phyloP scores from a whole-genome alignment of 768 basidiomycete species.

The Russula vinacea region DNA sequence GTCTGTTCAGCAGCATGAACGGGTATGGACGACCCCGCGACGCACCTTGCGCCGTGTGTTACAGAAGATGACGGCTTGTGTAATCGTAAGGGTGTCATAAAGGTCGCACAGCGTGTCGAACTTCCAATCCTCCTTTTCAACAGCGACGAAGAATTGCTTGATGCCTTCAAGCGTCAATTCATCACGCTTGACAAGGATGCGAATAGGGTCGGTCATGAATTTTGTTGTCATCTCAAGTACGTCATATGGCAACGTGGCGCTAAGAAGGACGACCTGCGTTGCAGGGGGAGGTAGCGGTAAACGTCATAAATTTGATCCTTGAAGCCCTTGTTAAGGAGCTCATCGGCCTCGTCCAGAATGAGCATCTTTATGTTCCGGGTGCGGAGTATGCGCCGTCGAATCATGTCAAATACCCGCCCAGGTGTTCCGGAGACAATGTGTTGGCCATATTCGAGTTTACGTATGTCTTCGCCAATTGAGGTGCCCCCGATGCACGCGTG shows the following conservation, averaged over 20 bases:
- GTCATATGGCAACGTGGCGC: slow-evolving; percentile 94
- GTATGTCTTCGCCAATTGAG: slow-evolving; percentile 94
- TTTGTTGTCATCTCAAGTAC: slow-evolving; percentile 99
- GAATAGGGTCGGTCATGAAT: slow-evolving; percentile 99
- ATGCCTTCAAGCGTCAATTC: slow-evolving; percentile 96
- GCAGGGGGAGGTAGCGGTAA: slow-evolving; percentile 93
- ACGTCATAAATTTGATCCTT: slow-evolving; percentile 99
- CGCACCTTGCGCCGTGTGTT: slow-evolving; percentile 93
- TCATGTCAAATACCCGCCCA: slow-evolving; percentile 99
- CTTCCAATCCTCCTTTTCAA: slow-evolving; percentile 99
- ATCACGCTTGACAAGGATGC: slow-evolving; percentile 98
- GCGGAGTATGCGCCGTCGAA: slow-evolving; percentile 85
- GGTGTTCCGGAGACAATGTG: slow-evolving; percentile 98
- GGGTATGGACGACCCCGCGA: neutral
- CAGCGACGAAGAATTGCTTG: slow-evolving; percentile 96
- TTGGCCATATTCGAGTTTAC: slow-evolving; percentile 95
- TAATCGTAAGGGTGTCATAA: slow-evolving; percentile 97
- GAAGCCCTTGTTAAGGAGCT: slow-evolving; percentile 96
- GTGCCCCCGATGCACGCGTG: slow-evolving; percentile 98
- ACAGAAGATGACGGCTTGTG: slow-evolving; percentile 99
- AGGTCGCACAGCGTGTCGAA: slow-evolving; percentile 96
- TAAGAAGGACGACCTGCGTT: slow-evolving; percentile 94
- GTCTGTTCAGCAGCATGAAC: neutral
- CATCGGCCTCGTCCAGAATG: slow-evolving; percentile 92
- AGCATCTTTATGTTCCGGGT: slow-evolving; percentile 99